A percentile compares a stretch with the other conserved stretches of the same genome.
phyloP scores from a whole-genome alignment of 495 filamentous ascomycete species.

The Cryomyces minteri region DNA sequence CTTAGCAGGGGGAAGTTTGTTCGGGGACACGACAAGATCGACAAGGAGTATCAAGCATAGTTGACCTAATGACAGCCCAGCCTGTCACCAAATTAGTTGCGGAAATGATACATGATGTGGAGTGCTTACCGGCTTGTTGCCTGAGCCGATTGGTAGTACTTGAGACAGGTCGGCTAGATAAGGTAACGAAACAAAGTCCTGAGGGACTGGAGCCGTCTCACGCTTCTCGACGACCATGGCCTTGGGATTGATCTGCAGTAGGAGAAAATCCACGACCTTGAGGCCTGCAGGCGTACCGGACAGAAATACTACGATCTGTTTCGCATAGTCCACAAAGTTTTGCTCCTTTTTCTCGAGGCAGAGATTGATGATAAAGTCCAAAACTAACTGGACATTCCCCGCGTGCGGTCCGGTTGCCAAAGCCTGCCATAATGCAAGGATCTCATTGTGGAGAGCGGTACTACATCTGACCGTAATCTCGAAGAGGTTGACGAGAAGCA shows the following conservation, averaged over 20 bases:
- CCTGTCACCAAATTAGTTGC: conserved; percentile 18
- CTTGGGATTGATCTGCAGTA: conserved; percentile 75
- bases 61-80: conserved; percentile 80
- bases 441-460: conserved; percentile 71
- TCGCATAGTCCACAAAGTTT: conserved; percentile 92
- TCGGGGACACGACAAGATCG: conserved; percentile 86
- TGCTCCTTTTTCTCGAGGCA: conserved; percentile 89
- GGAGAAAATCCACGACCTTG: conserved; percentile 84
- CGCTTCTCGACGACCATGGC: conserved; percentile 81
- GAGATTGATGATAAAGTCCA: conserved; percentile 88
- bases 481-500: conserved; percentile 86
- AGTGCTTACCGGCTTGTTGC: conserved; percentile 56
- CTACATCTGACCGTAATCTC: conserved; percentile 91
- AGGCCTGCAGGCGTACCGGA: conserved; percentile 79
- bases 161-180: conserved; percentile 76
- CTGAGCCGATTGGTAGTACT: conserved; percentile 46
- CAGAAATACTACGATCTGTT: conserved; percentile 91
- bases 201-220: conserved; percentile 49
- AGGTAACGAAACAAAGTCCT: conserved; percentile 55
- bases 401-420: conserved; percentile 82
- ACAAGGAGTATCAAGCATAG: conserved; percentile 86
- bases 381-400: conserved; percentile 86
- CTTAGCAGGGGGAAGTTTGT: conserved; percentile 55
- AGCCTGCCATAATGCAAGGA: conserved; percentile 94
- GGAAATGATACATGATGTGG: not conserved